Base-by-base conservation (phyloP, 176 grass and related monocot species). In the Olyra latifolia region DNA sequence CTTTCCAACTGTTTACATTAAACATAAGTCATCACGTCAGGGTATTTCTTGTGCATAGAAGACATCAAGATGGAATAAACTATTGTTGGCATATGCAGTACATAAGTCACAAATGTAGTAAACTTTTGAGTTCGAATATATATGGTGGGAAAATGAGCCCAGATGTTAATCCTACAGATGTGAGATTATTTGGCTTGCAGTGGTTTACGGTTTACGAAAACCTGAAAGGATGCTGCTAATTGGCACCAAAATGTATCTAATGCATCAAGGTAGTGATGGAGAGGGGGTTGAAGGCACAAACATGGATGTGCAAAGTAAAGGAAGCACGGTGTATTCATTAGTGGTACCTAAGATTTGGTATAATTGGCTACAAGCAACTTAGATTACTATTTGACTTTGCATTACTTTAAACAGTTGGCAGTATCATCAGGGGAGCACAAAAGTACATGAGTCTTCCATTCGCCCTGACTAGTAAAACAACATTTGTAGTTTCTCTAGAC, bases 1-100 rank as follows among this genome's bases (percentile, higher is more conserved):
- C 5, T 57, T 69, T 80, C 77, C 40, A 80, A 32, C 77, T 80
- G 77, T 55, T 80, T 6, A 57, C 60, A 80, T 38, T 10, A 50
- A 59, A 28, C 32, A 29, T 38, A 16, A 64, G 61, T 50, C 50
- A 66, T 39, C 19, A 78, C 17, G 50, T 52, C 47, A 66, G 50
- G 32, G n/a, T n/a, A 17, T 46, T 14, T 62, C 41, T 30, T 30
- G 5, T 69, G n/a, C 65, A 45, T 71, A 43, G 17, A 25, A 77
- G 25, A 12, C 35, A 22, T 63, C 8, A 4, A 49, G 25, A 49
- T 20, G 12, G 61, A 24, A 32, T 12, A 14, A 74, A 9, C 41
- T 53, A 57, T 56, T n/a, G n/a, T n/a, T n/a, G n/a, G n/a, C n/a
- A 22, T 74, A 39, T 74, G 19, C 32, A 41, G 30, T 74, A 57